These are phyloP conservation scores for Neurospora sp. DNA, from an alignment of 495 filamentous ascomycete genomes.

Conservation along the genomic window DNA sequence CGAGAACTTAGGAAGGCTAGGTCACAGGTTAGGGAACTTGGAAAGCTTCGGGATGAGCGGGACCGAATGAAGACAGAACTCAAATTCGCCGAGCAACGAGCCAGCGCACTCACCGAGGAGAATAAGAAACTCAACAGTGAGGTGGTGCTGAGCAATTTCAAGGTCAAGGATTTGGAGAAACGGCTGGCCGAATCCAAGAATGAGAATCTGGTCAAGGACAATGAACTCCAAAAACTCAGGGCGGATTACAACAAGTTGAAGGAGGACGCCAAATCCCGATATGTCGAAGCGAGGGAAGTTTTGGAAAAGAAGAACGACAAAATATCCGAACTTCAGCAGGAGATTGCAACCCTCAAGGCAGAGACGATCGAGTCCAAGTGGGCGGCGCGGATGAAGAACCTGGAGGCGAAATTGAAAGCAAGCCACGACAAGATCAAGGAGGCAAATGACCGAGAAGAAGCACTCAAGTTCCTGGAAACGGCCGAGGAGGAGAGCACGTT, in stretches of 20 bases:
- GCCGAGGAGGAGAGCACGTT: slow-evolving; percentile 12
- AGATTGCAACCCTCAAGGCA: slow-evolving; percentile 17
- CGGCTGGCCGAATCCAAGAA: slow-evolving; percentile 28
- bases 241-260: slow-evolving; percentile 46
- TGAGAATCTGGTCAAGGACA: slow-evolving; percentile 33
- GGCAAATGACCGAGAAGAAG: slow-evolving; percentile 6
- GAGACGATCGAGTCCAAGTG: slow-evolving; percentile 12
- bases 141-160: slow-evolving; percentile 23
- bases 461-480: slow-evolving; percentile 10
- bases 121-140: slow-evolving; percentile 35
- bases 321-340: slow-evolving; percentile 33
- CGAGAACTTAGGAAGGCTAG: slow-evolving; percentile 37
- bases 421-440: slow-evolving; percentile 6
- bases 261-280: slow-evolving; percentile 46
- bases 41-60: slow-evolving; percentile 38
- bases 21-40: slow-evolving; percentile 39
- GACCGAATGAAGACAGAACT: slow-evolving; percentile 35
- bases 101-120: slow-evolving; percentile 31
- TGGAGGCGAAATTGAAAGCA: slow-evolving; percentile 14
- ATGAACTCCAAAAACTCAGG: slow-evolving; percentile 44
- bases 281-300: slow-evolving; percentile 43
- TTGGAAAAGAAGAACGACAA: slow-evolving; percentile 57
- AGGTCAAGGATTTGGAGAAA: slow-evolving; percentile 33
- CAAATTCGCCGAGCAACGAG: slow-evolving; percentile 34
- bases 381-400: slow-evolving; percentile 9